Conservation (phyloP, 2,329 filamentous ascomycete species). For the Triangularia setosa region DNA sequence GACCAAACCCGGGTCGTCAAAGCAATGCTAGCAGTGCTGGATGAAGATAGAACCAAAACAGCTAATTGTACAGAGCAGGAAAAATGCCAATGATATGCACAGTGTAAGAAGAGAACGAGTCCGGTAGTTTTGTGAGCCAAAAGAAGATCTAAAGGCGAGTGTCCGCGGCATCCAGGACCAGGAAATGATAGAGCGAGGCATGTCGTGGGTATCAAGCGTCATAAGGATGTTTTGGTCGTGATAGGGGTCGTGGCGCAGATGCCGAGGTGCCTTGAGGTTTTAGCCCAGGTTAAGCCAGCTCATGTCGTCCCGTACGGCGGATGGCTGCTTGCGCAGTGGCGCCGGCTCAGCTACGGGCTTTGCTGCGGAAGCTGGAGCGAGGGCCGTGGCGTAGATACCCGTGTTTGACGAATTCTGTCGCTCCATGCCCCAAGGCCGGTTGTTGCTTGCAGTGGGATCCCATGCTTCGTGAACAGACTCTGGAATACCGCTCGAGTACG, state of each 20-base stretch:
- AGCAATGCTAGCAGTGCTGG: slow-evolving; percentile 18
- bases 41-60: slow-evolving; percentile 3
- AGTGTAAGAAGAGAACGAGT: slow-evolving; percentile 4
- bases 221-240: neutral
- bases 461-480: slow-evolving; percentile 58
- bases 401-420: slow-evolving; percentile 51
- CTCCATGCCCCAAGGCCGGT: slow-evolving; percentile 47
- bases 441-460: slow-evolving; percentile 43
- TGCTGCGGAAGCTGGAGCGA: slow-evolving; percentile 37
- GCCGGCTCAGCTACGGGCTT: slow-evolving; percentile 28
- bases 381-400: slow-evolving; percentile 42
- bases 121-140: neutral
- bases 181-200: neutral
- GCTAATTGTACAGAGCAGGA: neutral
- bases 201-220: neutral
- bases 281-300: slow-evolving; percentile 73
- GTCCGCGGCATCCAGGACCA: neutral
- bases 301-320: slow-evolving; percentile 62
- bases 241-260: neutral
- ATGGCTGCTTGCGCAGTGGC: slow-evolving; percentile 46
- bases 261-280: neutral
- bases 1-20: slow-evolving; percentile 20
- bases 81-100: slow-evolving; percentile 9
- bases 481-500: slow-evolving; percentile 62
- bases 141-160: neutral